phyloP scores from a whole-genome alignment of 73 alveolate species.

The Paramecium sonneborni region DNA sequence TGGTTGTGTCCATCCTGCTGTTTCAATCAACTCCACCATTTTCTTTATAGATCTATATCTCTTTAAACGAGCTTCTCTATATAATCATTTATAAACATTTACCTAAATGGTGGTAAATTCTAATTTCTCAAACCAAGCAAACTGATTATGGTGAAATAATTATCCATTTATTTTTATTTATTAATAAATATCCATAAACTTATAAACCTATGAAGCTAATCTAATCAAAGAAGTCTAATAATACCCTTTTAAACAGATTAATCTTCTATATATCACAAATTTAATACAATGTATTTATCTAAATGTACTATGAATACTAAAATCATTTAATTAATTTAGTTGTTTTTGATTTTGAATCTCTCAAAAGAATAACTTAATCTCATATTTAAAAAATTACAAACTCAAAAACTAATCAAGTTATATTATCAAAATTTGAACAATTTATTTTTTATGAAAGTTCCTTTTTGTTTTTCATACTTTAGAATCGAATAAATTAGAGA shows the following conservation, averaged over 20 bases:
- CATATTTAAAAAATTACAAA: neutral
- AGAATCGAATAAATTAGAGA: constrained; percentile 21
- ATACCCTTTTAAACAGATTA: no score
- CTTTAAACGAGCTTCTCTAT: constrained; percentile 84
- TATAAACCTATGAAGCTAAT: neutral
- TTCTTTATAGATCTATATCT: constrained; percentile 84
- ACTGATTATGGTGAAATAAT: constrained; percentile 65
- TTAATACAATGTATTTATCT: neutral
- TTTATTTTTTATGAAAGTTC: neutral
- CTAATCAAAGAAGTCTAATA: no score
- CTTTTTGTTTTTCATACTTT: constrained; percentile 3
- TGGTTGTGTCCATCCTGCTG: constrained; percentile 81
- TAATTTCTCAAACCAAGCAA: constrained; percentile 64
- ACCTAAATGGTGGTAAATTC: constrained; percentile 66
- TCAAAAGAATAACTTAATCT: neutral
- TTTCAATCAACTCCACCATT: constrained; percentile 86
- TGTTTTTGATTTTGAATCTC: neutral
- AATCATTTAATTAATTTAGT: neutral
- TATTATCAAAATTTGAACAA: neutral
- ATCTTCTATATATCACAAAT: neutral
- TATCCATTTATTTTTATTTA: constrained; percentile 55
- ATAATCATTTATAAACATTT: neutral
- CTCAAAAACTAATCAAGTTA: neutral
- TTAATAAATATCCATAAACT: neutral
- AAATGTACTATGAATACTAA: neutral